Evolutionary conservation across 305 asterid species (phyloP).

Genomic region (Petunia hybrid): DNA sequence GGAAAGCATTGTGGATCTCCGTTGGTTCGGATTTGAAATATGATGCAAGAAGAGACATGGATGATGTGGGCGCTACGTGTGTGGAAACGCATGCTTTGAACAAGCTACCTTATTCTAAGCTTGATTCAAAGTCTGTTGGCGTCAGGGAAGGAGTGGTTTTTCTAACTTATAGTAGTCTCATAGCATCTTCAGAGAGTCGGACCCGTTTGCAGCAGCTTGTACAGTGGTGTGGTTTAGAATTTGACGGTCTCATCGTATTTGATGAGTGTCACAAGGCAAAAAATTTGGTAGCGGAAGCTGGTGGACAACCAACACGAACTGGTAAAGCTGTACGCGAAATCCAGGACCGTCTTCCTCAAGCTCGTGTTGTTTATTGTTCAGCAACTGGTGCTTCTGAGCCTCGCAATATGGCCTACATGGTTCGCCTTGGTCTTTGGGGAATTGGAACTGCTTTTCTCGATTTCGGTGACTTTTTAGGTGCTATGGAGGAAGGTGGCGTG

Average conservation of each 20-base stretch:
- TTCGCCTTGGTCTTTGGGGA: slow-evolving; percentile 99
- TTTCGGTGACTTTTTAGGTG: slow-evolving; percentile 88
- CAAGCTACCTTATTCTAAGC: slow-evolving; percentile 98
- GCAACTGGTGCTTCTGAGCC: slow-evolving; percentile 99
- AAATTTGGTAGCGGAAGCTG: slow-evolving; percentile 97
- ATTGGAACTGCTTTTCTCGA: slow-evolving; percentile 85
- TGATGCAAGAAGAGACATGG: slow-evolving; percentile 96
- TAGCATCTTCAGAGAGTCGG: slow-evolving; percentile 97
- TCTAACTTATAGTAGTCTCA: slow-evolving; percentile 97
- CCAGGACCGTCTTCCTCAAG: slow-evolving; percentile 98
- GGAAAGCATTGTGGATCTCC: slow-evolving; percentile 97
- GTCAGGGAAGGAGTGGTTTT: slow-evolving; percentile 91
- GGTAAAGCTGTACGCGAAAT: slow-evolving; percentile 99
- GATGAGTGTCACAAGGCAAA: slow-evolving; percentile 99
- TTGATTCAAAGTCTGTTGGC: slow-evolving; percentile 90
- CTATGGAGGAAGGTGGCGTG: slow-evolving; percentile 97
- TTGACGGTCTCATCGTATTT: slow-evolving; percentile 86
- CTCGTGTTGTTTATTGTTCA: slow-evolving; percentile 95
- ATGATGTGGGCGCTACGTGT: slow-evolving; percentile 88
- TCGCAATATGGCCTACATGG: slow-evolving; percentile 98
- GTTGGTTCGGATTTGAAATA: slow-evolving; percentile 97
- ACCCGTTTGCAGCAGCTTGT: slow-evolving; percentile 94
- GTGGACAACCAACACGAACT: slow-evolving; percentile 93
- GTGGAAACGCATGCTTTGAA: slow-evolving; percentile 94
- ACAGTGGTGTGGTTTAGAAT: slow-evolving; percentile 87